Evolutionary conservation across 495 filamentous ascomycete genomes (phyloP).

Genomic region (Penicillium chermesinum): DNA sequence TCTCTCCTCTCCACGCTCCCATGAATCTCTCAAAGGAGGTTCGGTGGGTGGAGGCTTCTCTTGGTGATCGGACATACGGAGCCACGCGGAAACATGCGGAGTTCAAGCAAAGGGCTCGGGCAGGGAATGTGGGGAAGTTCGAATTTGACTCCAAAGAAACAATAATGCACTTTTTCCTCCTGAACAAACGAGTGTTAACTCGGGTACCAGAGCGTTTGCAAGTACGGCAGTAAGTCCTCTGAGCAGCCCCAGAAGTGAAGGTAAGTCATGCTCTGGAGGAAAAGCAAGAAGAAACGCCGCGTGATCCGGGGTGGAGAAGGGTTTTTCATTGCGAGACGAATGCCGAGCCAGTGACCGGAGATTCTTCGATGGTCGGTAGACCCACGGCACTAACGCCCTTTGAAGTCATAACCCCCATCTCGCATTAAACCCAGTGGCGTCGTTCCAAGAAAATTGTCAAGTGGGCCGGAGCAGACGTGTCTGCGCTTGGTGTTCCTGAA

Average conservation of each 20-base stretch:
- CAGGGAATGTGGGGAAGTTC: not conserved
- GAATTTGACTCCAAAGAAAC: not conserved
- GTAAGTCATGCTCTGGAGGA: constrained; percentile 15
- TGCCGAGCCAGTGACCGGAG: not conserved
- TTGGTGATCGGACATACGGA: constrained; percentile 14
- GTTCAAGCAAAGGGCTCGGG: not conserved
- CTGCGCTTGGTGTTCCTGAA: not conserved
- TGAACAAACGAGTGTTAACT: constrained; percentile 5
- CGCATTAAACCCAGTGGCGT: constrained; percentile 9
- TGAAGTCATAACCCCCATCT: constrained; percentile 17
- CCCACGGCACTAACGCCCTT: constrained; percentile 24
- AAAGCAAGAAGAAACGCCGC: not conserved
- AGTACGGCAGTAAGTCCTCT: not conserved
- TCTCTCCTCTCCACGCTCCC: constrained; percentile 5
- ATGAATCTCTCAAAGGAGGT: constrained; percentile 6
- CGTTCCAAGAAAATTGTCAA: not conserved
- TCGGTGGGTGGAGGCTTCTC: constrained; percentile 13
- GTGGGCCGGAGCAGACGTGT: not conserved
- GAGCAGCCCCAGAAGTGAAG: constrained; percentile 11
- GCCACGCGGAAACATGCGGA: not conserved
- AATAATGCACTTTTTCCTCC: not conserved
- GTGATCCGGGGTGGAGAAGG: not conserved
- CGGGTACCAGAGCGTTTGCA: not conserved
- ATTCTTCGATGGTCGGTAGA: constrained; percentile 8
- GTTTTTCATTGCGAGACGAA: constrained; percentile 1